Percentiles rank a stretch among this genome's conserved stretches.
These are phyloP conservation scores for Apiospora saccharicola DNA, from an alignment of 2,329 filamentous ascomycete species.

Conservation along the genomic window DNA sequence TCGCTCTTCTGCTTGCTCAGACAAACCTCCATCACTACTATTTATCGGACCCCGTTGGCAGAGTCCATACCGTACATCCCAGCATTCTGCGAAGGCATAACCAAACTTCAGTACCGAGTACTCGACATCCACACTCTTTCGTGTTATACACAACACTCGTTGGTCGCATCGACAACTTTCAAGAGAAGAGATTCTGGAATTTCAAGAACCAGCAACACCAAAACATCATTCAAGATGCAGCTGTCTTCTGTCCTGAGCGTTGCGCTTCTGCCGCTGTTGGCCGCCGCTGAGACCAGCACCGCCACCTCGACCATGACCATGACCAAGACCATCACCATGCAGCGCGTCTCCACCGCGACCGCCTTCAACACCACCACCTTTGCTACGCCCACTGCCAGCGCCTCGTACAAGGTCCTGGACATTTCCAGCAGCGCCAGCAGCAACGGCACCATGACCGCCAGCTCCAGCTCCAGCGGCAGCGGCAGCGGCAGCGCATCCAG, in stretches of 20 bases:
- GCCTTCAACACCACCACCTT: conserved; percentile 47
- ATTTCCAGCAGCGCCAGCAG: conserved; percentile 38
- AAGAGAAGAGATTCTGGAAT: conserved; percentile 24
- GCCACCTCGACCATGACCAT: conserved; percentile 58
- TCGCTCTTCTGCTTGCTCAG: not conserved
- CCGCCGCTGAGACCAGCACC: conserved; percentile 52
- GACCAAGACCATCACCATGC: conserved; percentile 61
- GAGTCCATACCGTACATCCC: conserved; percentile 39
- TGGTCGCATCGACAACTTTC: conserved; percentile 18
- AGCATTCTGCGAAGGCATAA: conserved; percentile 27
- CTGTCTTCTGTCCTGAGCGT: conserved; percentile 53
- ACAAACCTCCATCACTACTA: not conserved
- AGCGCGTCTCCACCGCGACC: conserved; percentile 50
- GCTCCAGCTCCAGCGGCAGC: too few species aligned
- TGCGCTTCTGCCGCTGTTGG: conserved; percentile 60
- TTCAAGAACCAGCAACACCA: not conserved
- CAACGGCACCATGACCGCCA: conserved; percentile 36
- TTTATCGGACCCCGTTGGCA: conserved; percentile 43
- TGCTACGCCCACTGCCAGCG: conserved; percentile 43
- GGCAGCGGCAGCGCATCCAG: conserved; percentile 34
- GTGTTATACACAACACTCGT: conserved; percentile 29
- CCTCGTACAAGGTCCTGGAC: conserved; percentile 36
- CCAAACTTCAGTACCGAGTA: conserved; percentile 40
- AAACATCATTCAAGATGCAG: conserved; percentile 47
- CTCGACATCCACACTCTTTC: conserved; percentile 38